phyloP scores from a whole-genome alignment of 768 basidiomycete genomes.

The Pleurotus tuber-regium region DNA sequence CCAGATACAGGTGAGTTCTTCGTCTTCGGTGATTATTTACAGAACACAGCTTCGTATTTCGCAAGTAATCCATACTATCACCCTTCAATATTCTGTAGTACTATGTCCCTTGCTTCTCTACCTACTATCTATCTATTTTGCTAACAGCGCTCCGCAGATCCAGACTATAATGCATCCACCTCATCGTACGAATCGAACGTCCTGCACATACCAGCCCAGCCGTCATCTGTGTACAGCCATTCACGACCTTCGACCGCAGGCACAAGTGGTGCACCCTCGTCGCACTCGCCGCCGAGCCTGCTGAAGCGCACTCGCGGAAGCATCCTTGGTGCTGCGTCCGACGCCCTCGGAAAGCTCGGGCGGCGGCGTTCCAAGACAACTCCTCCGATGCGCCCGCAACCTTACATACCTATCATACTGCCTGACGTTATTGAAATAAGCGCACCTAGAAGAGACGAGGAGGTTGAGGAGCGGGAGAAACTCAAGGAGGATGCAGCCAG shows the following conservation, averaged over 20 bases:
- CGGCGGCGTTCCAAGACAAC: conserved; percentile 36
- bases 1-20: conserved; percentile 4
- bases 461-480: conserved; percentile 73
- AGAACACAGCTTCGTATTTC: no score
- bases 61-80: no score
- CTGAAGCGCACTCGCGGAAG: conserved; percentile 39
- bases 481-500: conserved; percentile 74
- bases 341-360: conserved; percentile 45
- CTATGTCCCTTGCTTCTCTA: background rate
- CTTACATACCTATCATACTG: conserved; percentile 34
- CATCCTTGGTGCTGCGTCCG: conserved; percentile 52
- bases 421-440: conserved; percentile 76
- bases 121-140: background rate
- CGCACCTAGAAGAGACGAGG: conserved; percentile 51
- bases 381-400: conserved; percentile 20
- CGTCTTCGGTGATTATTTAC: background rate
- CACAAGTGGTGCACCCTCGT: conserved; percentile 14
- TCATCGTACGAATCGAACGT: conserved; percentile 15
- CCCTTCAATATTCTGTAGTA: no score
- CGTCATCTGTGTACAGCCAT: background rate
- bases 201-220: conserved; percentile 6
- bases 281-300: conserved; percentile 17
- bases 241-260: conserved; percentile 19
- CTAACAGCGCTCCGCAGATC: conserved; percentile 8
- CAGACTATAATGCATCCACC: conserved; percentile 18